Evolutionary conservation across 345 rosid species (phyloP), one percentile per base, ranked within the genome.

Genomic region (Hypericum androsaemum): DNA sequence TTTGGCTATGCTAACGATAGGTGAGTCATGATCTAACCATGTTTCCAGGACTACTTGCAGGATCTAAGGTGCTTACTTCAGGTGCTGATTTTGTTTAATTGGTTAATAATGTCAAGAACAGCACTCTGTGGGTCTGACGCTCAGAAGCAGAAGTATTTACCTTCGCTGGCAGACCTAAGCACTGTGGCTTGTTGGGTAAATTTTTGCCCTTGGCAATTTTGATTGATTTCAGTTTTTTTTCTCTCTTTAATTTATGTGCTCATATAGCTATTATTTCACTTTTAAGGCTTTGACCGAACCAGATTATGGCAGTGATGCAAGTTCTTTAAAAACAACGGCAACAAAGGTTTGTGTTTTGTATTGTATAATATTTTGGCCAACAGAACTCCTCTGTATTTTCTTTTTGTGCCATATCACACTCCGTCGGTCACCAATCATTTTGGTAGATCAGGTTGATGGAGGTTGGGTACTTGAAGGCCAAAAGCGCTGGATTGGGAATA

Each of bases 231-330:
- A 38, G 11, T 22, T 43, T 2, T 39, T 10, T 57, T 12, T 14
- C 17, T 54, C 53, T 49, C 64, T 32, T 15, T 64, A 50, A 14
- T 62, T 41, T 11, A 65, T 28, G 44, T 15, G 44, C 45, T 62
- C 61, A 58, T 58, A 13, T 54, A 40, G 55, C 47, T 40, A 64
- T 54, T 43, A n/a, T 53, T 32, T 43, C 49, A 28, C 60, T 56
- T 32, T 57, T 8, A 59, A 92, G 98, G 98, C 76, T 55, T 81
- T 92, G 82, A 92, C 98, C 40, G 97, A 92, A 64, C 94, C 98
- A 37, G 89, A 75, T 45, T 81, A 83, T 73, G 98, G 98, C 62
- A 92, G 98, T 58, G 98, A 92, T 73, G 98, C 98, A 46, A 92
- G 95, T 61, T 67, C 71, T 68, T 58, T 92, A 50, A 73, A 53